Percentiles rank a stretch among this genome's conserved stretches.
phyloP scores from a whole-genome alignment of 441 rosid species.

The Adansonia rubrostipa region DNA sequence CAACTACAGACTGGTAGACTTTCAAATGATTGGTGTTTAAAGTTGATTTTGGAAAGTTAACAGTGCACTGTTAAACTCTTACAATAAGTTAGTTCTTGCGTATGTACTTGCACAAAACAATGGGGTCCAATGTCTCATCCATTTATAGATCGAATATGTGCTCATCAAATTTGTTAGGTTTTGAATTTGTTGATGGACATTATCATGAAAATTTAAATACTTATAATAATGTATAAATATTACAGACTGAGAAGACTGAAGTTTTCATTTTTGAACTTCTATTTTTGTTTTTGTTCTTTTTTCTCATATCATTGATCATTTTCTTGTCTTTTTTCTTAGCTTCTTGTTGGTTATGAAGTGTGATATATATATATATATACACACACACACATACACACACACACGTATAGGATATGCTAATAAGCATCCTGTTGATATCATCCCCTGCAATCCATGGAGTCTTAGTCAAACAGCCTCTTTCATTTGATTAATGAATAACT shows the following conservation, averaged over 20 bases:
- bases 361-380: neutral
- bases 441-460: neutral
- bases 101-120: constrained; percentile 18
- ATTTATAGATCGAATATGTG: constrained; percentile 18
- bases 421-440: neutral
- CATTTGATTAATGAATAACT: neutral
- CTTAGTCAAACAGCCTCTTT: neutral
- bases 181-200: constrained; percentile 19
- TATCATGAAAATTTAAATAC: neutral
- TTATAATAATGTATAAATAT: neutral
- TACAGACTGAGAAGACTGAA: constrained; percentile 17
- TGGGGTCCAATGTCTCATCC: constrained; percentile 28
- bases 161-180: constrained; percentile 14
- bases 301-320: constrained; percentile 16
- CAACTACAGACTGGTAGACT: neutral
- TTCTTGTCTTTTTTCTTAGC: neutral
- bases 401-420: neutral
- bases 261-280: neutral
- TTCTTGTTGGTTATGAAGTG: constrained; percentile 1
- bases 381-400: too few species aligned
- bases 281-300: neutral
- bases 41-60: neutral
- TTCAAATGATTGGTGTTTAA: neutral
- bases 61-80: constrained; percentile 19
- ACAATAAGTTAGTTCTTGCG: neutral